phyloP scores from a whole-genome alignment of 805 yeast genomes.

The Starmera quercuum region DNA sequence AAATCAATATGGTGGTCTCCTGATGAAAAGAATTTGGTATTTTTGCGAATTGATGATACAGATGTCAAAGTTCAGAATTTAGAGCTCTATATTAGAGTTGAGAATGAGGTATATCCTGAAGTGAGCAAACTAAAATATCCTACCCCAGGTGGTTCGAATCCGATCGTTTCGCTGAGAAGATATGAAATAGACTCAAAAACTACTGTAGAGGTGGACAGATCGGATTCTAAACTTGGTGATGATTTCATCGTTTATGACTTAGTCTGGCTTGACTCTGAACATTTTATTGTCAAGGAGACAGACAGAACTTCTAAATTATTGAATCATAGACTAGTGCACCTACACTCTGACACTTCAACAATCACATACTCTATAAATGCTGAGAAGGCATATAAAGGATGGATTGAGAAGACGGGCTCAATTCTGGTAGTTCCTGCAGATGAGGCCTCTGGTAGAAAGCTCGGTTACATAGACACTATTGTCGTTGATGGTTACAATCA shows the following conservation, averaged over 20 bases:
- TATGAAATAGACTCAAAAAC: slow-evolving; percentile 27
- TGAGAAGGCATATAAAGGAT: slow-evolving; percentile 35
- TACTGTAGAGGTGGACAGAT: slow-evolving; percentile 8
- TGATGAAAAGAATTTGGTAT: slow-evolving; percentile 48
- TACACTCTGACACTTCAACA: slow-evolving; percentile 20
- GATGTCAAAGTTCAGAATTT: slow-evolving; percentile 44
- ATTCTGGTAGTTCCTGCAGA: slow-evolving; percentile 31
- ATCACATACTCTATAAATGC: slow-evolving; percentile 39
- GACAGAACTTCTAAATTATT: slow-evolving; percentile 54
- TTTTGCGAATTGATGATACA: slow-evolving; percentile 51
- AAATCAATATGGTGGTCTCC: slow-evolving; percentile 69
- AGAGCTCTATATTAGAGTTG: slow-evolving; percentile 39
- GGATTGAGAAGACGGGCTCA: slow-evolving; percentile 48
- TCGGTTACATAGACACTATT: slow-evolving; percentile 61
- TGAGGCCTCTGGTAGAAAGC: slow-evolving; percentile 13
- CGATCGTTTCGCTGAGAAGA: slow-evolving; percentile 39
- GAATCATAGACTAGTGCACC: slow-evolving; percentile 39
- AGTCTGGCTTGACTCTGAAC: slow-evolving; percentile 45
- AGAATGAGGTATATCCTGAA: slow-evolving; percentile 36
- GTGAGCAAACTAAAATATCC: slow-evolving; percentile 51
- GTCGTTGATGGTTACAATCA: slow-evolving; percentile 51
- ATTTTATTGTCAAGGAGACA: slow-evolving; percentile 49
- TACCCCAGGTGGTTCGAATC: slow-evolving; percentile 62
- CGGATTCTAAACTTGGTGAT: slow-evolving; percentile 25
- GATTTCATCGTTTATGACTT: slow-evolving; percentile 56